Base-by-base conservation (phyloP, 345 rosid species). In the Rubroshorea leprosula region DNA sequence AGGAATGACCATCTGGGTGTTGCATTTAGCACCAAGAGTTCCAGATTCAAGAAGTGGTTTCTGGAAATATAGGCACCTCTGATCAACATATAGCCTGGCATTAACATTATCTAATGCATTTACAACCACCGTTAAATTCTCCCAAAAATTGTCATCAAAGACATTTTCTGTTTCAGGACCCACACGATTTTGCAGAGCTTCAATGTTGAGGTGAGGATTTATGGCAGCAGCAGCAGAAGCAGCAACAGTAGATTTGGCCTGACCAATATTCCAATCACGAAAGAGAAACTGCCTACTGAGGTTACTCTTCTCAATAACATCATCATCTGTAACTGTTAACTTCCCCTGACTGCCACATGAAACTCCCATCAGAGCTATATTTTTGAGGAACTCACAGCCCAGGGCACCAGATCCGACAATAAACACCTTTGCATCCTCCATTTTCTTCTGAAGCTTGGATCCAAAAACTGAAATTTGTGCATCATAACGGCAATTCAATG, bases 1-100 rank as follows among this genome's bases (percentile, higher is more conserved):
- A 38, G 99, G 96, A 72, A 94, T 85, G 55, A 94, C 92, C 99
- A 85, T 84, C 80, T 94, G 99, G 15, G 99, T 94, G 72, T 94
- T 94, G 83, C 97, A 94, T 59, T 83, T 85, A 60, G 97, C 89
- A 74, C 99, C 99, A 38, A 94, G 83, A 63, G 99, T 94, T 70
- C 99, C 99, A 6, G 99, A 94, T 76, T 94, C 99, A 6, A 94
- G 95, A 64, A 94, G 97, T 55, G 99, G 97, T 80, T 86, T 94
- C 83, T 90, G 97, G 75, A 94, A 94, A 76, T 94, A 90, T 65
- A 94, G 72, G 80, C 99, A 90, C 69, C 96, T 94, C 52, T 86
- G 89, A 74, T 94, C 99, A 58, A 94, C 94, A 69, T 94, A 94
- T 15, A 94, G 84, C 77, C 99, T 81, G 6, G 99, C 99, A 71